A percentile compares a stretch with the other conserved stretches of the same genome.
Conservation (phyloP, 2,329 filamentous ascomycete species). For the Fusarium illudens region DNA sequence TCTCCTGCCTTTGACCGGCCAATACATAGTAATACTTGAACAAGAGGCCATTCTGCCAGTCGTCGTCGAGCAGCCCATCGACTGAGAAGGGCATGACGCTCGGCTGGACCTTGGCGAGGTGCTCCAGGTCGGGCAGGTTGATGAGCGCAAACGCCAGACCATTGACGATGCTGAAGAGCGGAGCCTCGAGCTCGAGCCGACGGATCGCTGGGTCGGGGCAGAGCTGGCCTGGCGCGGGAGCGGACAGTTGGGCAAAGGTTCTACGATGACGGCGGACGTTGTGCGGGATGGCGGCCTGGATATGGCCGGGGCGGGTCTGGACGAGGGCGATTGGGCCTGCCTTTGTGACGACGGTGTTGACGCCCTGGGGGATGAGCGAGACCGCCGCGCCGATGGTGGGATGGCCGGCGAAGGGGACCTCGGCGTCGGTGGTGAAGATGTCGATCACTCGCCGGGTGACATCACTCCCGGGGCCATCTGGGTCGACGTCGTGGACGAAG, state of each 20-base stretch:
- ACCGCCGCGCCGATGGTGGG: slow-evolving; percentile 66
- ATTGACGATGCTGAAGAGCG: slow-evolving; percentile 70
- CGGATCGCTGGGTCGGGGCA: slow-evolving; percentile 43
- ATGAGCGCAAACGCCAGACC: slow-evolving; percentile 79
- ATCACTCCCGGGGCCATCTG: slow-evolving; percentile 41
- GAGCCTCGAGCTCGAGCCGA: slow-evolving; percentile 52
- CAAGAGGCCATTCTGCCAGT: slow-evolving; percentile 63
- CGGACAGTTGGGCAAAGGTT: slow-evolving; percentile 48
- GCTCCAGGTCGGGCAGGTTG: slow-evolving; percentile 66
- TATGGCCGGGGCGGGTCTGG: slow-evolving; percentile 51
- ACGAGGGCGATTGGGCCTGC: slow-evolving; percentile 64
- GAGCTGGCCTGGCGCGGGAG: slow-evolving; percentile 39
- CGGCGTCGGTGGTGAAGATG: slow-evolving; percentile 64
- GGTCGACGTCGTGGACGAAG: slow-evolving; percentile 61
- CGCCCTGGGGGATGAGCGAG: slow-evolving; percentile 53
- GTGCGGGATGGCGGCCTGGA: slow-evolving; percentile 72
- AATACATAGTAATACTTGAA: slow-evolving; percentile 68
- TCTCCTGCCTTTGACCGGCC: slow-evolving; percentile 43
- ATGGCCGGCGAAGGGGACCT: slow-evolving; percentile 70
- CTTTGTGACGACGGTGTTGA: slow-evolving; percentile 60
- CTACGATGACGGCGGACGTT: slow-evolving; percentile 67
- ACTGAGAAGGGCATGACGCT: slow-evolving; percentile 47
- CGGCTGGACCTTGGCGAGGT: slow-evolving; percentile 56
- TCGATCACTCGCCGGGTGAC: slow-evolving; percentile 56
- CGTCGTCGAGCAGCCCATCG: slow-evolving; percentile 57